phyloP scores from a whole-genome alignment of 148 eudicot genomes.

The Fagopyrum esculentum region DNA sequence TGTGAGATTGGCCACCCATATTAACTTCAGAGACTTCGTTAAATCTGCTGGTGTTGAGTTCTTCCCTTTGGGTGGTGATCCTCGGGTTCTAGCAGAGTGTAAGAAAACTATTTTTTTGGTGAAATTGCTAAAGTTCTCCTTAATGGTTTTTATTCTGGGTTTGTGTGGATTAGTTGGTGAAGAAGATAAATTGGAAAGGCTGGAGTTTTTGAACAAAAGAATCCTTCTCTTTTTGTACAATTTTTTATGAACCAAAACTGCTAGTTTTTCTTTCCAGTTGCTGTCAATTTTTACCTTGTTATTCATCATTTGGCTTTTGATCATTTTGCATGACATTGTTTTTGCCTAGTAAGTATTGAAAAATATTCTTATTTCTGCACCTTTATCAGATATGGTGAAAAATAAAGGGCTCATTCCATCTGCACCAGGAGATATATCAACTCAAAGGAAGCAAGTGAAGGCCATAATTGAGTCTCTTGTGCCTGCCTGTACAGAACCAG shows the following conservation, averaged over 20 bases:
- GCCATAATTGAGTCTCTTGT: constrained; percentile 68
- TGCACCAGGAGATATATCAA: constrained; percentile 59
- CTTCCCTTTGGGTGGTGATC: constrained; percentile 94
- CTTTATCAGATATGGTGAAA: constrained; percentile 71
- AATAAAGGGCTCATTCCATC: constrained; percentile 79
- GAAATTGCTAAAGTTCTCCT: not conserved
- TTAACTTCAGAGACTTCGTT: constrained; percentile 61
- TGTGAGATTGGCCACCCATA: constrained; percentile 92
- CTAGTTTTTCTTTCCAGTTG: not conserved
- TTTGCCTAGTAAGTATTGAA: not conserved
- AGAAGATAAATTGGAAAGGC: not conserved
- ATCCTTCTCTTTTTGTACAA: not conserved
- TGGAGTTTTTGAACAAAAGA: not conserved
- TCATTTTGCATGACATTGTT: not conserved
- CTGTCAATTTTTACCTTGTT: not conserved
- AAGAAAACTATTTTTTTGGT: constrained; percentile 20
- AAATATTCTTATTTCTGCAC: not conserved
- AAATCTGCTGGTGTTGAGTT: constrained; percentile 87
- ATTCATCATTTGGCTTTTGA: not conserved
- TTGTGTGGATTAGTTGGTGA: not conserved
- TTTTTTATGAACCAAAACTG: not conserved
- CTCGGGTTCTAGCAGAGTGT: constrained; percentile 84
- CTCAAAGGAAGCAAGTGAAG: constrained; percentile 72
- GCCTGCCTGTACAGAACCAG: constrained; percentile 86
- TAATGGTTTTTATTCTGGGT: not conserved